Conservation (phyloP, 768 basidiomycete genomes). For the Lactarius tabidus region DNA sequence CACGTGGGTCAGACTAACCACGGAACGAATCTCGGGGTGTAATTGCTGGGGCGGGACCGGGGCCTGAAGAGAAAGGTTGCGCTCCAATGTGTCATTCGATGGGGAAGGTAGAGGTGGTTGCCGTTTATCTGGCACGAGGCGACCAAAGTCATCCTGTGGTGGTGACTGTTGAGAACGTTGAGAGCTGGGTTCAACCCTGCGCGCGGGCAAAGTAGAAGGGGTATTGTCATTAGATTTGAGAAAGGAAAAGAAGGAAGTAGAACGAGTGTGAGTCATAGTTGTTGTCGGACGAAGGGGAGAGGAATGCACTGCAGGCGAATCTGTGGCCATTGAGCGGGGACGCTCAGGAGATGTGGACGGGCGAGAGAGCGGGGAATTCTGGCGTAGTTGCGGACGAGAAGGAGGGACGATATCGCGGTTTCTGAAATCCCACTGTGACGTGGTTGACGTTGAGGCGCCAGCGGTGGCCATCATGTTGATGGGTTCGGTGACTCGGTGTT, state of each 20-base stretch:
- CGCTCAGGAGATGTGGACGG: conserved; percentile 23
- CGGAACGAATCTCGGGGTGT: conserved; percentile 79
- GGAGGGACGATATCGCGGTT: conserved; percentile 38
- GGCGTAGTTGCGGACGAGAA: conserved; percentile 32
- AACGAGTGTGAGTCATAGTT: conserved; percentile 42
- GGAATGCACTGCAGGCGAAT: conserved; percentile 4
- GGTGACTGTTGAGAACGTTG: conserved; percentile 1
- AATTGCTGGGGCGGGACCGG: conserved; percentile 37
- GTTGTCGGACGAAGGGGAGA: conserved; percentile 26
- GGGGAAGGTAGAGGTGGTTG: neutral
- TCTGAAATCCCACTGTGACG: conserved; percentile 37
- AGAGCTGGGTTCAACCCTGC: conserved; percentile 1
- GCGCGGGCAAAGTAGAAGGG: conserved; percentile 26
- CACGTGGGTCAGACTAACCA: conserved; percentile 66
- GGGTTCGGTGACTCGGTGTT: neutral
- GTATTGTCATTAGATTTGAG: conserved; percentile 36
- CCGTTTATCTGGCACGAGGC: neutral
- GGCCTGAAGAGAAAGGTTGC: conserved; percentile 6
- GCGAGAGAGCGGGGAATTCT: conserved; percentile 30
- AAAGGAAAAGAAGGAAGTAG: conserved; percentile 67
- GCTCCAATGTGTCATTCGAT: conserved; percentile 1
- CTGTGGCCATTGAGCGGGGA: conserved; percentile 16
- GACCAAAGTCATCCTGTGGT: conserved; percentile 17
- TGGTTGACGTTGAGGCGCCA: conserved; percentile 25
- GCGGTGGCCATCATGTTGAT: conserved; percentile 20